Conservation (phyloP, 768 basidiomycete genomes). For the Rubroboletus pulcherrimus region DNA sequence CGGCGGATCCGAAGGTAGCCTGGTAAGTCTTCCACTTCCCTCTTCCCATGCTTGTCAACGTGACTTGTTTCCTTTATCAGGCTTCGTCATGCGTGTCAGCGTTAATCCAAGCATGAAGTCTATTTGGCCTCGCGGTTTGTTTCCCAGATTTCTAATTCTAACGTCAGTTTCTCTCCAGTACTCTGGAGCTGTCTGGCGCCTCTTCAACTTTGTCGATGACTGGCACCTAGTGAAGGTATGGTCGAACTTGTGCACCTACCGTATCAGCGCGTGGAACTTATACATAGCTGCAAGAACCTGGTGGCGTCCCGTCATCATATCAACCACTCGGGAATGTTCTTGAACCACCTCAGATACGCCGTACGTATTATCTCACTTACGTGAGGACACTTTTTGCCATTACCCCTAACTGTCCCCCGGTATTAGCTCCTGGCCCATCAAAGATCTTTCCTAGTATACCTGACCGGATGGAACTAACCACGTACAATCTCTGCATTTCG, state of each 20-base stretch:
- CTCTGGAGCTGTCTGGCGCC: not conserved
- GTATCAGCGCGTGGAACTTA: too few species aligned
- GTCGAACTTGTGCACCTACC: not conserved
- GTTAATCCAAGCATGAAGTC: conserved; percentile 1
- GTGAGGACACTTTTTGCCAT: not conserved
- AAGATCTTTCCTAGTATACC: not conserved
- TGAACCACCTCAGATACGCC: not conserved
- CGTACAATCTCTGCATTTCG: not conserved
- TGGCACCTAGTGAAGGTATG: not conserved
- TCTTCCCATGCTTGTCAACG: conserved; percentile 7
- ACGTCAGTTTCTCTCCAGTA: not conserved
- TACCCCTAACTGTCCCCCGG: not conserved
- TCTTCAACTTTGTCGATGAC: not conserved
- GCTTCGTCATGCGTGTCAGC: not conserved
- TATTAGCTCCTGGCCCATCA: not conserved
- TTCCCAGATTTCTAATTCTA: not conserved
- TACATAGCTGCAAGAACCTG: not conserved
- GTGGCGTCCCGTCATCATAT: not conserved
- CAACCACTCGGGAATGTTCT: not conserved
- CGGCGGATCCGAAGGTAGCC: conserved; percentile 2
- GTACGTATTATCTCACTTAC: not conserved
- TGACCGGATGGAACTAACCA: not conserved
- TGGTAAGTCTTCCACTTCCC: not conserved
- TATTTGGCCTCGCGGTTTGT: not conserved
- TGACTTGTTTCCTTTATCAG: not conserved